Evolutionary conservation across 2,329 filamentous ascomycete genomes (phyloP), one percentile per base, ranked within the genome.

Genomic region (Alternaria postmessia): DNA sequence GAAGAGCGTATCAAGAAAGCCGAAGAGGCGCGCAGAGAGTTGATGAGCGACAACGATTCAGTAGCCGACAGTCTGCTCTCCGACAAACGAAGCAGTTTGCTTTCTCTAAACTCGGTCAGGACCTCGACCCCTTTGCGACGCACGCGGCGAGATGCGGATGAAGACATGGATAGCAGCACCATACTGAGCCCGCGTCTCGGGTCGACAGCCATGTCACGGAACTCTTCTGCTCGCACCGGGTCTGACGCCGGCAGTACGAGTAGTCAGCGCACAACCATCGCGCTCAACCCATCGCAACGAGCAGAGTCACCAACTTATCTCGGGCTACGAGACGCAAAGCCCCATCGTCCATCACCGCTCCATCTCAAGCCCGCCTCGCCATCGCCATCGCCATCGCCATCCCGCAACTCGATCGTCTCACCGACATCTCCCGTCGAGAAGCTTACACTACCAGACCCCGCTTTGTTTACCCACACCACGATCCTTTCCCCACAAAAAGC

Each of bases 401-500:
- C 69, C 2, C 68, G 62, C 36, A 62, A 55, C 36, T 63, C 64
- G 4, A 41, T 61, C 4, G 59, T 64, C 20, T 70, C 66, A 12
- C 62, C 65, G 32, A 69, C 66, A 18, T 68, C 66, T 4, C 70
- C 68, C 1, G 18, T 57, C 26, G 57, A 69, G 20, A 68, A 62
- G 22, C 57, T 65, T 1, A 57, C 68, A 7, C 54, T 64, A 14
- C 63, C 61, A 11, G 61, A 67, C n/a, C 69, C 70, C 1, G 62
- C 69, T 8, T 57, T 69, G 34, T 78, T 73, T 53, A 67, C 70
- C 4, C 64, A 73, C 9, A 70, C 68, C 16, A 63, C 78, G 56
- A 91, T 97, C 60, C 83, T 91, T 22, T 89, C 91, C 61, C 92
- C 94, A 1, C 91, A 91, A 64, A 90, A 90, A 66, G 91, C 93